Evolutionary conservation across 202 grass and related monocot species (phyloP).

Genomic region (Zoysia matrella): DNA sequence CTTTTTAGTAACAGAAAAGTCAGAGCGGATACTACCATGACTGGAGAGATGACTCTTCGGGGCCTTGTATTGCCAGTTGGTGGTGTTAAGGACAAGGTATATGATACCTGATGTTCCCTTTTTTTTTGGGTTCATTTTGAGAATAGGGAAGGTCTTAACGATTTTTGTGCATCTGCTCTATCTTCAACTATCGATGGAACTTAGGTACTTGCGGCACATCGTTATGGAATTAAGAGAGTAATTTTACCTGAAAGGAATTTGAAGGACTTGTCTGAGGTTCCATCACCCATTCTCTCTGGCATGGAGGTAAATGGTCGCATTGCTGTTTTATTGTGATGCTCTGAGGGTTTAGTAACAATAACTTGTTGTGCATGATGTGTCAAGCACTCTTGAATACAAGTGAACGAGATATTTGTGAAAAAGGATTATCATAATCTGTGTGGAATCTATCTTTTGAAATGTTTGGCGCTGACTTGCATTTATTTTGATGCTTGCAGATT

Average conservation of each 20-base stretch:
- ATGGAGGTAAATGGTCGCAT: slow-evolving; percentile 66
- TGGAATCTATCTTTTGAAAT: not conserved
- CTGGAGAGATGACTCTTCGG: slow-evolving; percentile 95
- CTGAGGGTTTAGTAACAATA: not conserved
- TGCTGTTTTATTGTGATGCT: not conserved
- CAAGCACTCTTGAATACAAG: not conserved
- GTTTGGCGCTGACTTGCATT: slow-evolving; percentile 36
- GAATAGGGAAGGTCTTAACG: slow-evolving; percentile 21
- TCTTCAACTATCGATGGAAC: slow-evolving; percentile 6
- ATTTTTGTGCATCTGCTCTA: not conserved
- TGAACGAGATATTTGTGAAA: not conserved
- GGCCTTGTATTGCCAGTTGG: slow-evolving; percentile 97
- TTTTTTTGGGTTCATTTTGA: slow-evolving; percentile 8
- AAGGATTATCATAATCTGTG: not conserved
- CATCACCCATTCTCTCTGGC: slow-evolving; percentile 74
- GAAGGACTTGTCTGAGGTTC: slow-evolving; percentile 94
- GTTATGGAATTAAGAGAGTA: slow-evolving; percentile 95
- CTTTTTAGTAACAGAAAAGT: slow-evolving; percentile 92
- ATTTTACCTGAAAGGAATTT: slow-evolving; percentile 95
- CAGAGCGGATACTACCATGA: slow-evolving; percentile 97
- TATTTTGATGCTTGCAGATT: slow-evolving; percentile 58
- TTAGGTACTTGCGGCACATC: slow-evolving; percentile 91
- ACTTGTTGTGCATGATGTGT: not conserved
- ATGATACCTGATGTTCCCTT: not conserved
- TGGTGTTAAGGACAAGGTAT: slow-evolving; percentile 97